Evolutionary conservation across 768 basidiomycete species (phyloP), one percentile per base, ranked within the genome.

Genomic region (Solioccasus polychromus): DNA sequence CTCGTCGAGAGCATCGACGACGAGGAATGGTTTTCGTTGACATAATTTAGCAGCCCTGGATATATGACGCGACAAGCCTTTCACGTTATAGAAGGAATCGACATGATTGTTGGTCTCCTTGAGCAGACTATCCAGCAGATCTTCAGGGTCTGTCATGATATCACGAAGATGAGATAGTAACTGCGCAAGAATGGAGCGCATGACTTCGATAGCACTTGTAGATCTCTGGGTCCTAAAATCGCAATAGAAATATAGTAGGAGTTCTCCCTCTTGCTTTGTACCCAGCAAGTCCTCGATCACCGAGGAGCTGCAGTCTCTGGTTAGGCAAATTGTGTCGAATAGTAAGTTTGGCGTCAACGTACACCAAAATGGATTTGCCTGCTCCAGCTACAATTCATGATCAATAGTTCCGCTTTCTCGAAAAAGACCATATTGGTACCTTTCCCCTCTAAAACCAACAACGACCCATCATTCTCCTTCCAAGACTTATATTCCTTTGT

Each of bases 1-100:
- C 15, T 61, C 61, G 15, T 62, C 58, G 1, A 62, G 48, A 9
- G 52, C 52, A 26, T 62, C 61, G 2, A 62, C 23, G 18, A 60
- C 37, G 3, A 57, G 26, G 0, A 61, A 8, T 0, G 54, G 47
- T 23, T 42, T 44, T 3, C 15, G 42, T 7, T 29, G 37, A 8
- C 26, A 50, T 8, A 47, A 41, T 7, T 14, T 25, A 3, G 51
- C 26, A 0, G 44, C 18, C 20, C 9, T 36, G 18, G 12, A 45
- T 3, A 53, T 7, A 32, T 28, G 24, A n/a, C 5, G 5, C 5
- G 49, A 42, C 12, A 59, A 26, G 12, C 35, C 42, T 14, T 29
- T 44, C 22, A n/a, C 8, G 8, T 35, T 47, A 26, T 40, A 35
- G 18, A 58, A 54, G 1, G 32, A 4, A 2, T 39, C 42, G 0